Conservation (phyloP, 805 yeast species). For the Sugiyamaella lignohabitans region DNA sequence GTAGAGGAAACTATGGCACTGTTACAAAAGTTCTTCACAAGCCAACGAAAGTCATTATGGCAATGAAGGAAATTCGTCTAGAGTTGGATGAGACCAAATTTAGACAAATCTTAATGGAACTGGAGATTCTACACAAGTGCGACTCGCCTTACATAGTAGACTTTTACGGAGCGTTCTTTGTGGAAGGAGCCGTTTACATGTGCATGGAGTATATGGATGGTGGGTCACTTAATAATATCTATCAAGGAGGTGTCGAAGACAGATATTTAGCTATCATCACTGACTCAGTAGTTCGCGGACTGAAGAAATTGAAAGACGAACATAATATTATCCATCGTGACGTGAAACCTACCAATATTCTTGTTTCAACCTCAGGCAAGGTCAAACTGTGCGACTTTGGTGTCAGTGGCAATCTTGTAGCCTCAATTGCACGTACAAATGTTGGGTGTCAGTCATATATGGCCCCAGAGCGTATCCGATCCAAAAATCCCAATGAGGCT, state of each 20-base stretch:
- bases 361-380: constrained; percentile 76
- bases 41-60: constrained; percentile 90
- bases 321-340: constrained; percentile 95
- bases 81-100: constrained; percentile 93
- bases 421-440: constrained; percentile 89
- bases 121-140: constrained; percentile 89
- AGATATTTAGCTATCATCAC: constrained; percentile 73
- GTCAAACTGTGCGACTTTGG: constrained; percentile 95
- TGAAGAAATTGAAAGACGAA: constrained; percentile 75
- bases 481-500: constrained; percentile 30
- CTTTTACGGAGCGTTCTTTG: constrained; percentile 94
- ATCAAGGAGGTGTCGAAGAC: constrained; percentile 73
- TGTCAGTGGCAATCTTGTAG: constrained; percentile 89
- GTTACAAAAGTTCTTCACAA: constrained; percentile 89
- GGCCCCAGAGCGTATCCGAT: constrained; percentile 95
- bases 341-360: constrained; percentile 91
- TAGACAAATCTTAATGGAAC: constrained; percentile 91
- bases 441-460: constrained; percentile 97
- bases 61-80: constrained; percentile 92
- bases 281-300: constrained; percentile 71
- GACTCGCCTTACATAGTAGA: constrained; percentile 87
- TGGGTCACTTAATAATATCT: constrained; percentile 83
- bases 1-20: constrained; percentile 94
- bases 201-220: constrained; percentile 98
- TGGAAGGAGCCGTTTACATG: constrained; percentile 97